Base-by-base conservation (phyloP, 1,284 basidiomycete species). In the Ustilago curta region DNA sequence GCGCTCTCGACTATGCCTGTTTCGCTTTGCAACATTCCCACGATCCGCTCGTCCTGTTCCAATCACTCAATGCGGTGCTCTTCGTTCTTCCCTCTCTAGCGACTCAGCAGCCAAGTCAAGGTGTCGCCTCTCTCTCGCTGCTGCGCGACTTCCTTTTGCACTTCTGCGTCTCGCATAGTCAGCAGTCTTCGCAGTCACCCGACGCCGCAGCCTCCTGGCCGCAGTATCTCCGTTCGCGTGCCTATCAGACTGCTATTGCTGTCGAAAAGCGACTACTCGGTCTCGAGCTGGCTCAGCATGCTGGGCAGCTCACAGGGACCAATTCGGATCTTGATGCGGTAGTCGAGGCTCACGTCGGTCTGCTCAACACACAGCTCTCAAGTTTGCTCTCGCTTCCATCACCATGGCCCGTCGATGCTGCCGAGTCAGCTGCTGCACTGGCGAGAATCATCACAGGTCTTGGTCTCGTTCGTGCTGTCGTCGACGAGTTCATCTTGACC, bases 11-110 rank as follows among this genome's bases (percentile, higher is more conserved):
- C 45, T 76, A 75, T 39, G 77, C 79, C 35, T 70, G 65, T 56
- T 81, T 73, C 54, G 68, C 77, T 11, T 54, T 79, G 29, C 54
- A 73, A 61, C 77, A 76, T 59, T 71, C 75, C 5, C 53, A 65
- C 37, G 77, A 76, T 54, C 56, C 70, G 16, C 73, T 77, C 61
- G 76, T 79, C 23, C 75, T 77, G 12, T 79, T 80, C 40, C 77
- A 79, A 52, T 72, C 75, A 12, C 65, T 78, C 57, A 70, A 67
- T 43, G 59, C 62, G 8, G 52, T 80, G 31, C 66, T 80, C 21
- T 70, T 56, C 32, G 68, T 65, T 14, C 69, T 80, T 16, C 78
- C 78, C 9, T 53, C 65, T 16, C 44, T 80, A 19, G 49, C 62
- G 11, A 40, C 62, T 21, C 56, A 68, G 31, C 64, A 59, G 48